These are phyloP conservation scores for Zalaria sp. DNA, from an alignment of 2,329 filamentous ascomycete species.

Conservation along the genomic window DNA sequence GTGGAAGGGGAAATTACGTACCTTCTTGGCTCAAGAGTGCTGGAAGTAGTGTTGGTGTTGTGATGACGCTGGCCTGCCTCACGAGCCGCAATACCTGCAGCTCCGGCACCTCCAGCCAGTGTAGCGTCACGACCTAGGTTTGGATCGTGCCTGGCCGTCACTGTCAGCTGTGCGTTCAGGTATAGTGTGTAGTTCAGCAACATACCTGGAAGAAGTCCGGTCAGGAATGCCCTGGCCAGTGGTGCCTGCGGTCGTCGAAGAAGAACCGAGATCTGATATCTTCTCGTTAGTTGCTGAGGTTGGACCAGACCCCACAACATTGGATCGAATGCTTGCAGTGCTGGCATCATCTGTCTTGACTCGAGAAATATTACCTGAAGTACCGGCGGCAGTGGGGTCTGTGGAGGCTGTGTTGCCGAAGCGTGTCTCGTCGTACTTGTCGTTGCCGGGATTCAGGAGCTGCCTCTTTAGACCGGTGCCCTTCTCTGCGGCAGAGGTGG, in stretches of 20 bases:
- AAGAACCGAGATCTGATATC: neutral
- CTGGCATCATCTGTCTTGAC: slow-evolving; percentile 8
- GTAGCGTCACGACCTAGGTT: neutral
- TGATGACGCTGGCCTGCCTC: neutral
- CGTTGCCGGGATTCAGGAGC: slow-evolving; percentile 8
- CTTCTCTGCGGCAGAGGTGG: neutral
- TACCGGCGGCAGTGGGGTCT: neutral
- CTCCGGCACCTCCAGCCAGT: slow-evolving; percentile 17
- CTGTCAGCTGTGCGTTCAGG: no score
- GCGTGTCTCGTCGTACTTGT: slow-evolving; percentile 8
- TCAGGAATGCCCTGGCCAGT: slow-evolving; percentile 3
- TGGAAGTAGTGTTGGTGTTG: neutral
- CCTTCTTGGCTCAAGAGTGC: neutral
- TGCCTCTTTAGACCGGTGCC: slow-evolving; percentile 2
- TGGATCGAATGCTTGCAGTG: slow-evolving; percentile 25
- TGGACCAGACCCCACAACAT: slow-evolving; percentile 20
- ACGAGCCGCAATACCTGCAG: slow-evolving; percentile 7
- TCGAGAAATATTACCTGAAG: neutral
- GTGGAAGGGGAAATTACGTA: neutral
- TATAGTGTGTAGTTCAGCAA: neutral
- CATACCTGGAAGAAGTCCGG: neutral
- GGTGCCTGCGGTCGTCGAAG: slow-evolving; percentile 12
- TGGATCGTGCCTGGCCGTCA: no score
- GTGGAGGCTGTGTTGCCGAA: slow-evolving; percentile 4
- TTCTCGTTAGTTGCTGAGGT: neutral